Evolutionary conservation across 2,329 filamentous ascomycete species (phyloP).

Genomic region (Fusarium neocosmosporiellum): DNA sequence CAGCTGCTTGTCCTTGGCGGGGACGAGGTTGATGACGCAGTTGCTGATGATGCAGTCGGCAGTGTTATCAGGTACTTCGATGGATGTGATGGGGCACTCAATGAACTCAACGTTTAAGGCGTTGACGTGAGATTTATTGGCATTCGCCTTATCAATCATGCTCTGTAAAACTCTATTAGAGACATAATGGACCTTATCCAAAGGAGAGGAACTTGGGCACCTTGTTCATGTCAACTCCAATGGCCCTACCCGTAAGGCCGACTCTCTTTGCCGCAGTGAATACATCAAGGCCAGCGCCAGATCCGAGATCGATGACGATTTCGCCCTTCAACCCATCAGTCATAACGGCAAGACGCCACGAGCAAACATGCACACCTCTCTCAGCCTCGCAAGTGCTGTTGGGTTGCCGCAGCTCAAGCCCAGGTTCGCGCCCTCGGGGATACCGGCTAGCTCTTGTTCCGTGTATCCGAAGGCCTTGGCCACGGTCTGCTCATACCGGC

Average conservation of each 20-base stretch:
- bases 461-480: slow-evolving; percentile 66
- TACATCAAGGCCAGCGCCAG: slow-evolving; percentile 68
- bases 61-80: slow-evolving; percentile 57
- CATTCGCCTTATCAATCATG: slow-evolving; percentile 64
- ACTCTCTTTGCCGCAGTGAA: slow-evolving; percentile 65
- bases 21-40: slow-evolving; percentile 71
- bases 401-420: slow-evolving; percentile 67
- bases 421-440: slow-evolving; percentile 61
- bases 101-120: slow-evolving; percentile 63
- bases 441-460: slow-evolving; percentile 56
- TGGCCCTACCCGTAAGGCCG: slow-evolving; percentile 58
- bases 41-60: slow-evolving; percentile 69
- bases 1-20: slow-evolving; percentile 45
- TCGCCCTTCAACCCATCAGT: slow-evolving; percentile 57
- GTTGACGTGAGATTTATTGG: slow-evolving; percentile 54
- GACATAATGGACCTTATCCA: not conserved
- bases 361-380: slow-evolving; percentile 48
- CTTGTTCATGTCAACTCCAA: slow-evolving; percentile 71
- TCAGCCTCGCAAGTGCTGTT: slow-evolving; percentile 58
- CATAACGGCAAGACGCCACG: not conserved
- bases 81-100: slow-evolving; percentile 61
- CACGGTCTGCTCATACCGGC: slow-evolving; percentile 53
- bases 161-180: slow-evolving; percentile 50
- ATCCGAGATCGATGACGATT: slow-evolving; percentile 67
- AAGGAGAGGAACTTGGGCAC: slow-evolving; percentile 42